Conservation (phyloP, 768 basidiomycete species). For the Xerocomus spinulosus region DNA sequence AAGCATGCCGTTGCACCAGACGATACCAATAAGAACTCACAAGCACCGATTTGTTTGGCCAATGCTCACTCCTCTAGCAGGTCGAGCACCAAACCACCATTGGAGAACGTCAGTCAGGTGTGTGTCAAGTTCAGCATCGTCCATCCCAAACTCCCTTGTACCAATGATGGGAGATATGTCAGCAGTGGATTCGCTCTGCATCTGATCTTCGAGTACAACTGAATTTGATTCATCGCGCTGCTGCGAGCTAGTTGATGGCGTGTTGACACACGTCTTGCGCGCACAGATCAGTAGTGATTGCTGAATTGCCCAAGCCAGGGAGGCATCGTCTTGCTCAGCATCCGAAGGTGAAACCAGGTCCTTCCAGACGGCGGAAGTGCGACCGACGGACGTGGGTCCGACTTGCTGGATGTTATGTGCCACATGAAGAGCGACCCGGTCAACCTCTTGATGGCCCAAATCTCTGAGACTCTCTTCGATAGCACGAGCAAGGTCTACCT, state of each 20-base stretch:
- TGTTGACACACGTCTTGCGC: not conserved
- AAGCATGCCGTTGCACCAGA: not conserved
- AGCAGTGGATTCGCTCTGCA: not conserved
- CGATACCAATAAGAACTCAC: constrained; percentile 38
- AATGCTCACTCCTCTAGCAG: constrained; percentile 65
- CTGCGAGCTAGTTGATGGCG: not conserved
- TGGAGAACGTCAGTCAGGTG: constrained; percentile 52
- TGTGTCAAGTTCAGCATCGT: constrained; percentile 47
- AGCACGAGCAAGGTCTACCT: constrained; percentile 41
- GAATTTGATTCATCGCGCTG: too few species aligned
- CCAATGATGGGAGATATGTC: constrained; percentile 53
- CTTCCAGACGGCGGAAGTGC: constrained; percentile 6
- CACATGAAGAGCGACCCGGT: constrained; percentile 3
- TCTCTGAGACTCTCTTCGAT: constrained; percentile 44
- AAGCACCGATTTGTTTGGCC: constrained; percentile 59
- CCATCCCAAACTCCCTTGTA: constrained; percentile 51
- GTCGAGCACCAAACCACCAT: constrained; percentile 75
- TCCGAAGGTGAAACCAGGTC: constrained; percentile 5
- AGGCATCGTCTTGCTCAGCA: constrained; percentile 10
- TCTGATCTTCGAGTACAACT: too few species aligned
- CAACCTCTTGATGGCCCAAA: constrained; percentile 4
- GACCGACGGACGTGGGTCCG: constrained; percentile 2
- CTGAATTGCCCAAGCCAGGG: constrained; percentile 31
- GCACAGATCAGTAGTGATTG: constrained; percentile 22
- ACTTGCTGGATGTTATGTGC: constrained; percentile 7